Evolutionary conservation across 2,329 filamentous ascomycete genomes (phyloP).

Genomic region (Diaporthe ilicicola): DNA sequence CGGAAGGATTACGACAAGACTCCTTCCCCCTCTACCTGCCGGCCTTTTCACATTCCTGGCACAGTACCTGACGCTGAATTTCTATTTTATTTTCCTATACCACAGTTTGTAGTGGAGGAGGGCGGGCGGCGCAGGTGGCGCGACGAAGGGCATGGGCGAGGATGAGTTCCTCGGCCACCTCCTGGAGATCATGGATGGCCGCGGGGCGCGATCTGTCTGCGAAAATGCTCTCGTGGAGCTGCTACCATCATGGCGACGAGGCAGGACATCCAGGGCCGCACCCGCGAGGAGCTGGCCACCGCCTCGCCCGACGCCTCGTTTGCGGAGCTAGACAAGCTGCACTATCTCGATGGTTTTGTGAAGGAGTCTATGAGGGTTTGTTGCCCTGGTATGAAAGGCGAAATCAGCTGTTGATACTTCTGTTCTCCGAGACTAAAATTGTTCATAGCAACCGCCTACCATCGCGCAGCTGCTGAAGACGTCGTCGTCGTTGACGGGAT

Average conservation of each 20-base stretch:
- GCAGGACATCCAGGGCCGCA: constrained; percentile 42
- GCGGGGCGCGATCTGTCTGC: constrained; percentile 47
- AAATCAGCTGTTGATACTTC: too few relatives aligned
- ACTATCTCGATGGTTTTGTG: constrained; percentile 47
- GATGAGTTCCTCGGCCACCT: constrained; percentile 39
- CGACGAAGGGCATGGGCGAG: constrained; percentile 35
- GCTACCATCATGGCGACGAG: constrained; percentile 42
- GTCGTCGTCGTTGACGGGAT: constrained; percentile 37
- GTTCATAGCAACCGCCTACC: not conserved
- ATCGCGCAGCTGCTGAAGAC: constrained; percentile 33
- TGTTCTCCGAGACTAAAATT: not conserved
- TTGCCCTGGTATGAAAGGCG: constrained; percentile 39
- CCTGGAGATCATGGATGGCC: constrained; percentile 38
- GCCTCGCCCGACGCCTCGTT: not conserved
- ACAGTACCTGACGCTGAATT: constrained; percentile 14
- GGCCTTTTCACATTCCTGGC: not conserved
- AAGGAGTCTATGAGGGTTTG: constrained; percentile 46
- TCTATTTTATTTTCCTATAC: constrained; percentile 21
- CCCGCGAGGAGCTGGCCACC: constrained; percentile 43
- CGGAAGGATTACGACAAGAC: not conserved
- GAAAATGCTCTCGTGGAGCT: constrained; percentile 43
- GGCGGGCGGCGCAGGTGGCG: constrained; percentile 29
- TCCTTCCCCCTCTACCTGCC: not conserved
- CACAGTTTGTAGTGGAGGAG: constrained; percentile 40
- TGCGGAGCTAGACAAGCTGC: constrained; percentile 41